These are phyloP conservation scores for Scalesia atractyloides DNA, from an alignment of 129 eudicot genomes.

Conservation along the genomic window DNA sequence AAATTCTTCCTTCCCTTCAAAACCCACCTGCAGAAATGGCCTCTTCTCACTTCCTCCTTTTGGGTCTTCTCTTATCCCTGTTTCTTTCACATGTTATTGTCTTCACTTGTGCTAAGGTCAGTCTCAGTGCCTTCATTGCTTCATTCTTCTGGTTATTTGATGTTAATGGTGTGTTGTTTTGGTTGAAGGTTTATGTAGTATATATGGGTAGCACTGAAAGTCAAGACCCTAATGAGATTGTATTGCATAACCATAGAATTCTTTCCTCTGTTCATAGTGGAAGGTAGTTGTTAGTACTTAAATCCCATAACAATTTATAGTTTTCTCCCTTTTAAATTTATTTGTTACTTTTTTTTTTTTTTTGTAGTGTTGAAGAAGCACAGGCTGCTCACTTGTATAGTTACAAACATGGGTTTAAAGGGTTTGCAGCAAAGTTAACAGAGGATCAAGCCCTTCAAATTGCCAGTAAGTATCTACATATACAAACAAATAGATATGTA, in stretches of 20 bases:
- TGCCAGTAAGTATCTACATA: constrained; percentile 41
- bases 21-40: constrained; percentile 38
- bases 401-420: constrained; percentile 81
- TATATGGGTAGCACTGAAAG: constrained; percentile 63
- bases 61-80: constrained; percentile 36
- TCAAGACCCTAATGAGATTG: constrained; percentile 69
- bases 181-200: constrained; percentile 70
- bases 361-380: constrained; percentile 61
- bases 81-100: constrained; percentile 31
- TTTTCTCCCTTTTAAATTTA: not conserved
- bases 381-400: constrained; percentile 76
- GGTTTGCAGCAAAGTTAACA: constrained; percentile 87
- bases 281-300: constrained; percentile 35
- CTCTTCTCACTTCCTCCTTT: constrained; percentile 31
- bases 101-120: constrained; percentile 58
- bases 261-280: constrained; percentile 67
- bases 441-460: constrained; percentile 74
- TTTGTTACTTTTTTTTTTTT: not conserved
- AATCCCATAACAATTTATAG: not conserved
- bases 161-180: not conserved
- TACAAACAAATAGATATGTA: not conserved
- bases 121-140: not conserved
- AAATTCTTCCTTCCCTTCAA: constrained; percentile 21
- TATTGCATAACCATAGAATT: constrained; percentile 59
- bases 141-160: not conserved